These are phyloP conservation scores for Sporothrix brasiliensis DNA, from an alignment of 2,329 filamentous ascomycete species.

Conservation along the genomic window DNA sequence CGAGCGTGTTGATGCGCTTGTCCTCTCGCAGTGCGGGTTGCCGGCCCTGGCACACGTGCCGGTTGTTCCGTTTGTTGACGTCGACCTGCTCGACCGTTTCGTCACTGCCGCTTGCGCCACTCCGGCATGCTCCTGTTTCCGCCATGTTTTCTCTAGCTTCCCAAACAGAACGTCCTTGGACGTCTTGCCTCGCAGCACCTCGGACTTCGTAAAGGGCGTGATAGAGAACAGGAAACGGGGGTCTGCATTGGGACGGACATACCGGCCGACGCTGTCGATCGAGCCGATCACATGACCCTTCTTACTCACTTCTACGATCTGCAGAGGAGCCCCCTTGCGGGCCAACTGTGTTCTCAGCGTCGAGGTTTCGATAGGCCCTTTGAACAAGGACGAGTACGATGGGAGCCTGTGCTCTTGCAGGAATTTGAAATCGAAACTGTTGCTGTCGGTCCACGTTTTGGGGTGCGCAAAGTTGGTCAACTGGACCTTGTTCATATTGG, in stretches of 20 bases:
- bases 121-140: not conserved
- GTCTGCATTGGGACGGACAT: conserved; percentile 15
- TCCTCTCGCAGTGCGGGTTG: not conserved
- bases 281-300: conserved; percentile 2
- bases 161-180: conserved; percentile 6
- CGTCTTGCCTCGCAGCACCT: not conserved
- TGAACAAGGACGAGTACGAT: not conserved
- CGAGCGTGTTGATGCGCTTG: not conserved
- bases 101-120: not conserved
- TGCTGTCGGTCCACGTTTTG: not conserved
- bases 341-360: not conserved
- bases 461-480: not conserved
- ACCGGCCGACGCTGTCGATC: conserved; percentile 24
- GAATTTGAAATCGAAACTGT: not conserved
- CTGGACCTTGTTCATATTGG: not conserved
- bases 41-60: not conserved
- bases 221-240: conserved; percentile 32
- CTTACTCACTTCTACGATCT: conserved; percentile 3
- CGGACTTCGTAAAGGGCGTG: conserved; percentile 23
- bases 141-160: conserved; percentile 13
- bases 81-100: not conserved
- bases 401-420: not conserved
- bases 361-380: not conserved
- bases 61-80: not conserved
- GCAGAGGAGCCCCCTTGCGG: not conserved